A percentile compares a stretch with the other conserved stretches of the same genome.
phyloP scores from a whole-genome alignment of 2,329 filamentous ascomycete genomes.

The Penicillium decumbens region DNA sequence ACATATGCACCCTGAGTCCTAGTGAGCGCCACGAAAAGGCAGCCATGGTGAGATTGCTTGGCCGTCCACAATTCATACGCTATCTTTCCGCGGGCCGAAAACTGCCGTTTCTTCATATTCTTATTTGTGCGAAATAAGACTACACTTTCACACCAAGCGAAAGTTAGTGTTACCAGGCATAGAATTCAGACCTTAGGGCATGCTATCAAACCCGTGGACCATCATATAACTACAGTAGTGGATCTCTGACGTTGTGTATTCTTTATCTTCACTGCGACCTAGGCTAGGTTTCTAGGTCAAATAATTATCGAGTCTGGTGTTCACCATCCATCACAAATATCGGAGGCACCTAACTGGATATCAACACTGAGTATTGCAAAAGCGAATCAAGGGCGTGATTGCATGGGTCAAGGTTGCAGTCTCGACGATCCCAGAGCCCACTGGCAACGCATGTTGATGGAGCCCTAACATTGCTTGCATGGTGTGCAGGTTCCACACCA shows the following conservation, averaged over 20 bases:
- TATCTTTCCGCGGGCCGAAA: background rate
- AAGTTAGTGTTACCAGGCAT: background rate
- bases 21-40: background rate
- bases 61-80: background rate
- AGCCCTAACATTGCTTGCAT: slow-evolving; percentile 8
- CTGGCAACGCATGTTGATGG: slow-evolving; percentile 16
- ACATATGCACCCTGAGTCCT: background rate
- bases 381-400: background rate
- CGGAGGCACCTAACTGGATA: background rate
- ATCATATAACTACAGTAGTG: background rate
- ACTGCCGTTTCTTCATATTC: background rate
- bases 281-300: too few species aligned
- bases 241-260: background rate
- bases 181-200: background rate
- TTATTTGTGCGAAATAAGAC: background rate
- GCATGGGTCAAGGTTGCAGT: background rate
- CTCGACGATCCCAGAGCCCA: slow-evolving; percentile 4
- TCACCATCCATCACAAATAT: background rate
- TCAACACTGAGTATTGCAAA: background rate
- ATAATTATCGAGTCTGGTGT: background rate
- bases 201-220: background rate
- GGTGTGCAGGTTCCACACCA: slow-evolving; percentile 5
- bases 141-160: background rate
- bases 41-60: background rate
- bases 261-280: background rate